Percentiles rank a stretch among this genome's conserved stretches.
These are phyloP conservation scores for Pneumocystis oryctolagi DNA, from an alignment of 1,139 yeast genomes.

Conservation along the genomic window DNA sequence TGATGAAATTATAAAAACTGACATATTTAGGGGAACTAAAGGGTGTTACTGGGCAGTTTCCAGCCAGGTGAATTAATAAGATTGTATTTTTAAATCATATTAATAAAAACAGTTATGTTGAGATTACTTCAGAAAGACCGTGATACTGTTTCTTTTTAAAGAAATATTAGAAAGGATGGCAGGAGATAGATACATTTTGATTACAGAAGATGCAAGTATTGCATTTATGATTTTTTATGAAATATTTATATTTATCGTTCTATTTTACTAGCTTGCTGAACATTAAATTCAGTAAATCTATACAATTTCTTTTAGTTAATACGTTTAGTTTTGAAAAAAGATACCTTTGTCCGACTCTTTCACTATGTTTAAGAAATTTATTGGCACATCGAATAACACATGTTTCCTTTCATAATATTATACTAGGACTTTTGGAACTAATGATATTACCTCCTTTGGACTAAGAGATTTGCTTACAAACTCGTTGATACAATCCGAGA, in stretches of 20 bases:
- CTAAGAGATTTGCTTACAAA: not conserved
- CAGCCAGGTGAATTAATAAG: conserved; percentile 6
- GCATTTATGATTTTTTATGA: not conserved
- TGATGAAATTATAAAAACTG: not conserved
- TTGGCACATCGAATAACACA: conserved; percentile 90
- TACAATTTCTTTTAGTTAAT: not conserved
- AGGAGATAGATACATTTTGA: not conserved
- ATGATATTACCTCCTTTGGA: not conserved
- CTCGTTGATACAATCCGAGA: not conserved
- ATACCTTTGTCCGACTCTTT: conserved; percentile 82
- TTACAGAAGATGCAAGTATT: not conserved
- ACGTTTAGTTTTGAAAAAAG: not conserved
- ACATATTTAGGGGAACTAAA: not conserved
- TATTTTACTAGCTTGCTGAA: not conserved
- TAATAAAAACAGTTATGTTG: not conserved
- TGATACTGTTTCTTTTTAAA: not conserved
- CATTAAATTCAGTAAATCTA: not conserved
- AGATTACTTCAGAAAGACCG: not conserved
- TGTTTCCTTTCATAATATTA: conserved; percentile 41
- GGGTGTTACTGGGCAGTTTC: conserved; percentile 11
- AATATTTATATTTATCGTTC: not conserved
- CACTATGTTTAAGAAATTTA: conserved; percentile 94
- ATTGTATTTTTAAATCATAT: conserved; percentile 1
- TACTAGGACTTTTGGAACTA: not conserved
- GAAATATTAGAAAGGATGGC: not conserved